These are phyloP conservation scores for Chalciporus chontae DNA, from an alignment of 768 basidiomycete genomes.

Conservation along the genomic window DNA sequence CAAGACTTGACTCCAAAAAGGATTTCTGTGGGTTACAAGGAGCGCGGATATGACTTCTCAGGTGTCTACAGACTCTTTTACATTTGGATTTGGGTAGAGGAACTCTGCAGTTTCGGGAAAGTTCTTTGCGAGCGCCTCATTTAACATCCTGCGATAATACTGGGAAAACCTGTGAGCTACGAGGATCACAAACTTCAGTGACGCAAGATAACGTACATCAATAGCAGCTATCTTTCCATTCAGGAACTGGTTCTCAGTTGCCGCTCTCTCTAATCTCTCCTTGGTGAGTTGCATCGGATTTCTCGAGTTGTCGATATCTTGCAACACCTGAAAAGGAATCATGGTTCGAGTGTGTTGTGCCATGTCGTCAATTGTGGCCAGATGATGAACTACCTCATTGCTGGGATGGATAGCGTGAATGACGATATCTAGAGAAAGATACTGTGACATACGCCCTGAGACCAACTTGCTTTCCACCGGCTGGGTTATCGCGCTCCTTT, in stretches of 20 bases:
- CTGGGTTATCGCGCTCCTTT: slow-evolving; percentile 71
- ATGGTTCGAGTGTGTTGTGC: slow-evolving; percentile 56
- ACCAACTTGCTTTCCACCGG: slow-evolving; percentile 74
- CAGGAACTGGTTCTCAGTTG: slow-evolving; percentile 90
- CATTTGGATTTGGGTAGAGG: slow-evolving; percentile 14
- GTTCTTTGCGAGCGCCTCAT: slow-evolving; percentile 66
- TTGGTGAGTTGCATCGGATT: slow-evolving; percentile 82
- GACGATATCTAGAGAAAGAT: background rate
- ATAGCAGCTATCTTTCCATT: slow-evolving; percentile 83
- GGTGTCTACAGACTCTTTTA: slow-evolving; percentile 7
- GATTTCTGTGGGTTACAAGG: background rate
- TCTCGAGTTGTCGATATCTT: slow-evolving; percentile 74
- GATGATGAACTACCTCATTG: slow-evolving; percentile 71
- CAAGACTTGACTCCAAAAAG: background rate
- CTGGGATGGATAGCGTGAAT: slow-evolving; percentile 32
- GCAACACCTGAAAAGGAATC: slow-evolving; percentile 72
- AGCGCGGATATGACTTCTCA: slow-evolving; percentile 6
- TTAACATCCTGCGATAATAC: slow-evolving; percentile 67
- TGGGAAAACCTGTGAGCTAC: slow-evolving; percentile 25
- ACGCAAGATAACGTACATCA: slow-evolving; percentile 42
- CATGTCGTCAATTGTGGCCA: slow-evolving; percentile 66
- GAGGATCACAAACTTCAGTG: background rate
- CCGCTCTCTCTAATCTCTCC: slow-evolving; percentile 76
- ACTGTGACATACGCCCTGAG: slow-evolving; percentile 54
- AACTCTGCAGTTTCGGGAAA: slow-evolving; percentile 55